Evolutionary conservation across 495 filamentous ascomycete species (phyloP).

Genomic region (Xylaria bambusicola): DNA sequence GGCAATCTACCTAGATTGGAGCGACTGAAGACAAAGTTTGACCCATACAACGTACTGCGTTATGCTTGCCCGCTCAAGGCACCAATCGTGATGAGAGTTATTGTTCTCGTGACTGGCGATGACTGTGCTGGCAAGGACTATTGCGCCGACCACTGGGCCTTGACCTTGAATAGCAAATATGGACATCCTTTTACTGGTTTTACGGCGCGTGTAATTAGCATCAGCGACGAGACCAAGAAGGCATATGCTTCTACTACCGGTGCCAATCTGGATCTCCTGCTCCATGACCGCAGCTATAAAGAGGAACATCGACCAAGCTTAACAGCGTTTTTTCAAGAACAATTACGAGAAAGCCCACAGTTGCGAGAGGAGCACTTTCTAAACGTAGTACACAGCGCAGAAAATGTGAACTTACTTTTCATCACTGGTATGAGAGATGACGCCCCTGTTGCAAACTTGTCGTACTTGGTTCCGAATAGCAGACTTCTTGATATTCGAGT

Average conservation of each 20-base stretch:
- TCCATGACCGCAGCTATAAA: slow-evolving; percentile 60
- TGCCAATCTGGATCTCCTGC: slow-evolving; percentile 52
- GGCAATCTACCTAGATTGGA: slow-evolving; percentile 53
- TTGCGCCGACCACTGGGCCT: slow-evolving; percentile 59
- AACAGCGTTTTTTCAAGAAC: slow-evolving; percentile 55
- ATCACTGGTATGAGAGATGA: slow-evolving; percentile 70
- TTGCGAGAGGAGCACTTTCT: slow-evolving; percentile 61
- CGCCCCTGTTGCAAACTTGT: slow-evolving; percentile 56
- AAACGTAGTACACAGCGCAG: slow-evolving; percentile 44
- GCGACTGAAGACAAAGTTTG: slow-evolving; percentile 53
- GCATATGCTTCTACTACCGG: slow-evolving; percentile 59
- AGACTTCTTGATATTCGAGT: slow-evolving; percentile 58
- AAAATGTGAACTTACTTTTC: slow-evolving; percentile 57
- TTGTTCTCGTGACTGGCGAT: slow-evolving; percentile 63
- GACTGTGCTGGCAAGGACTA: slow-evolving; percentile 63
- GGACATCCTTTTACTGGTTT: too few relatives aligned
- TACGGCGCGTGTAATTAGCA: slow-evolving; percentile 53
- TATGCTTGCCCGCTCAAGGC: slow-evolving; percentile 57
- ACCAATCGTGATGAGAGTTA: slow-evolving; percentile 49
- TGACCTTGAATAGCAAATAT: too few relatives aligned
- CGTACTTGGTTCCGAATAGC: slow-evolving; percentile 58
- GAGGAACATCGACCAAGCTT: slow-evolving; percentile 60
- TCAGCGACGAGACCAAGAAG: slow-evolving; percentile 61
- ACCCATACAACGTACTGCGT: slow-evolving; percentile 55
- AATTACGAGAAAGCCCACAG: slow-evolving; percentile 47